phyloP scores from a whole-genome alignment of 2,329 filamentous ascomycete genomes.

The Claviceps sp. region DNA sequence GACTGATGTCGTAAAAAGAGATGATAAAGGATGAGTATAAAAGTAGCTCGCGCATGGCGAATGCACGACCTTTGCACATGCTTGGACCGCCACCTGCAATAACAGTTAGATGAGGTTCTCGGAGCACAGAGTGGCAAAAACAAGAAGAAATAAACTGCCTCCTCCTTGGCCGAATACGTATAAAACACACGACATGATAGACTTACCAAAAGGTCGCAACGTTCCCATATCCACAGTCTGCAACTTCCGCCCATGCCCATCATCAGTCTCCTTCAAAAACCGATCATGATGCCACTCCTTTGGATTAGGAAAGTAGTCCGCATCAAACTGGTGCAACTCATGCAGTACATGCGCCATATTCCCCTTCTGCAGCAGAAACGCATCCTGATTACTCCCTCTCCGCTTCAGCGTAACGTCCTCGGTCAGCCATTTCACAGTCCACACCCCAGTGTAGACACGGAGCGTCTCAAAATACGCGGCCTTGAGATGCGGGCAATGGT shows the following conservation, averaged over 20 bases:
- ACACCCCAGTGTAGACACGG: conserved; percentile 23
- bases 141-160: background rate
- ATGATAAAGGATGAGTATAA: conserved; percentile 21
- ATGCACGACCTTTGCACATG: conserved; percentile 20
- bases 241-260: conserved; percentile 12
- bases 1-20: conserved; percentile 23
- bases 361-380: conserved; percentile 20
- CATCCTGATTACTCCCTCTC: conserved; percentile 8
- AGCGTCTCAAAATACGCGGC: conserved; percentile 27
- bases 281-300: conserved; percentile 22
- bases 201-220: conserved; percentile 21
- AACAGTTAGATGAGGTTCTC: background rate
- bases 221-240: conserved; percentile 13
- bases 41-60: conserved; percentile 21
- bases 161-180: no score
- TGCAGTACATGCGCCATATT: conserved; percentile 21
- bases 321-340: conserved; percentile 23
- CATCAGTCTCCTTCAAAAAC: conserved; percentile 16
- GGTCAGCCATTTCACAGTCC: conserved; percentile 17
- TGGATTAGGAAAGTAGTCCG: conserved; percentile 18
- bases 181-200: background rate
- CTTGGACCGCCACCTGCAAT: conserved; percentile 17
- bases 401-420: conserved; percentile 20
- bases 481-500: conserved; percentile 24
- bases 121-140: background rate